phyloP scores from a whole-genome alignment of 768 basidiomycete species.

The Strobilomyces dryophilus region DNA sequence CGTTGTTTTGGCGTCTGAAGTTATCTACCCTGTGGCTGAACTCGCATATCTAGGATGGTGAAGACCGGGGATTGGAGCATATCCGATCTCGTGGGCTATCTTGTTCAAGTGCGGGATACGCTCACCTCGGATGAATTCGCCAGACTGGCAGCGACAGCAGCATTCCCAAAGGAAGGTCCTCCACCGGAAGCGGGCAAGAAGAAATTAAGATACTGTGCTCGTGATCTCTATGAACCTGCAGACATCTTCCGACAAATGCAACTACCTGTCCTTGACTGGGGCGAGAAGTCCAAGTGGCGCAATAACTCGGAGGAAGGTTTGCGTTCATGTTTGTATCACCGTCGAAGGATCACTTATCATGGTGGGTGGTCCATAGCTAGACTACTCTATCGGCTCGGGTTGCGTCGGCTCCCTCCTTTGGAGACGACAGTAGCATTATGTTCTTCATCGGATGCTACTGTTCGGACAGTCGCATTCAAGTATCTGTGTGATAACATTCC shows the following conservation, averaged over 20 bases:
- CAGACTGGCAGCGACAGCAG: not conserved
- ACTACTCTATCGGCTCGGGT: not conserved
- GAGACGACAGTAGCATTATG: not conserved
- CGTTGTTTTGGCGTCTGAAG: not conserved
- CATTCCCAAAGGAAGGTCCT: not conserved
- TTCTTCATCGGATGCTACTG: not conserved
- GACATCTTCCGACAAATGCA: not conserved
- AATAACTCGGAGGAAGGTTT: not conserved
- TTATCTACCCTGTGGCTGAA: too few species aligned
- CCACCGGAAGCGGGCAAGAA: not conserved
- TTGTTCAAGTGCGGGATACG: not conserved
- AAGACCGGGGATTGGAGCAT: not conserved
- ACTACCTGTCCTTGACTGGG: not conserved
- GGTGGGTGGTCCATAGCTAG: not conserved
- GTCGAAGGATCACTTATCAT: too few species aligned
- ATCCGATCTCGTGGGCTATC: not conserved
- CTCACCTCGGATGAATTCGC: not conserved
- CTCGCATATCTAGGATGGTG: not conserved
- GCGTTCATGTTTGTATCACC: not conserved
- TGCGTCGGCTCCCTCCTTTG: not conserved
- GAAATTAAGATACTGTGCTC: not conserved
- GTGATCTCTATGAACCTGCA: not conserved
- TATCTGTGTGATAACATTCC: not conserved
- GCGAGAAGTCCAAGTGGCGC: not conserved
- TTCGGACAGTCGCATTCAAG: not conserved